Conservation (phyloP, 1,284 basidiomycete species). For the Stygiomarasmius scandens region DNA sequence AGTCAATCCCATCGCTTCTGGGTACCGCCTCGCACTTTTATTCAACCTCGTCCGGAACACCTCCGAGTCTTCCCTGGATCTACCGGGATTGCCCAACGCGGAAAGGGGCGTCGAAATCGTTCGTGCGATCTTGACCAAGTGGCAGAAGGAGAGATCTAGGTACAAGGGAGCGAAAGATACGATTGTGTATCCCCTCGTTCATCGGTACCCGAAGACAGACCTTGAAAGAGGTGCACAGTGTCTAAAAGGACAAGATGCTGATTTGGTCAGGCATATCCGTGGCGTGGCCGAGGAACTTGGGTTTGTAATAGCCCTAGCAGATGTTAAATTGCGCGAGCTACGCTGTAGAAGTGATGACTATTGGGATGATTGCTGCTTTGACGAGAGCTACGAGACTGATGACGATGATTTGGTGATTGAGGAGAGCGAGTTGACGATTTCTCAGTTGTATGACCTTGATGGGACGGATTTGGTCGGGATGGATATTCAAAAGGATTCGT, state of each 20-base stretch:
- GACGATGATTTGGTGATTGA: conserved; percentile 33
- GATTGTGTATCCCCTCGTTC: conserved; percentile 32
- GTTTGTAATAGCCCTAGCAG: conserved; percentile 38
- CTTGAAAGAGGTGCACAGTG: conserved; percentile 22
- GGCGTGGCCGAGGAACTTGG: conserved; percentile 30
- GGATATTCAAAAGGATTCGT: conserved; percentile 29
- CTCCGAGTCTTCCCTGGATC: conserved; percentile 7
- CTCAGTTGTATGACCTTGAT: conserved; percentile 39
- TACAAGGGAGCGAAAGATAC: conserved; percentile 10
- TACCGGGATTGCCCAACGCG: conserved; percentile 9
- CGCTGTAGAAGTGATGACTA: conserved; percentile 25
- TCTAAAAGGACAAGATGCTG: conserved; percentile 37
- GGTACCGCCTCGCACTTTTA: conserved; percentile 47
- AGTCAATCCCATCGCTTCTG: conserved; percentile 45
- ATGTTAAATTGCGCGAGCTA: conserved; percentile 33
- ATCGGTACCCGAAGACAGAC: conserved; percentile 32
- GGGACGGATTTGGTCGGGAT: conserved; percentile 28
- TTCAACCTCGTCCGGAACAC: conserved; percentile 48
- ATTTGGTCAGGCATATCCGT: conserved; percentile 27
- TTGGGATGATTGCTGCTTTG: conserved; percentile 9
- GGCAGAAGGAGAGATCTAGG: conserved; percentile 27
- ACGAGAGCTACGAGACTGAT: conserved; percentile 19
- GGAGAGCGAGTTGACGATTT: conserved; percentile 26
- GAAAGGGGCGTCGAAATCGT: conserved; percentile 8
- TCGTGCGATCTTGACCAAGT: conserved; percentile 33